phyloP scores from a whole-genome alignment of 139 green algal species.

The Chlorella sp. region DNA sequence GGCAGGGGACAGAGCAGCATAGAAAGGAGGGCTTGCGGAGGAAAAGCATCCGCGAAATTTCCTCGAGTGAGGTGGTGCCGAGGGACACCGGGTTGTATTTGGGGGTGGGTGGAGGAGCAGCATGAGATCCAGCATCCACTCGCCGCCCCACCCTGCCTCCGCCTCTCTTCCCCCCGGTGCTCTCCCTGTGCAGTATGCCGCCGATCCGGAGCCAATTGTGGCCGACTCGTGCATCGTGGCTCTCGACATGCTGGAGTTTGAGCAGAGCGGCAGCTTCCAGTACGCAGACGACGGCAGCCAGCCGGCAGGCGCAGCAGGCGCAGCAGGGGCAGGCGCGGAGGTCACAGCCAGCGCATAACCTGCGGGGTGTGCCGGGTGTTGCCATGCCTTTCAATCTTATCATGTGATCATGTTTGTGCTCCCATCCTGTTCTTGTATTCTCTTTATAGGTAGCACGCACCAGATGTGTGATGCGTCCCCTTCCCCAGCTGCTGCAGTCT shows the following conservation, averaged over 20 bases:
- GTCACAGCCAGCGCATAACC: slow-evolving; percentile 9
- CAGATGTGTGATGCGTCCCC: no score
- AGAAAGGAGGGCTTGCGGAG: no score
- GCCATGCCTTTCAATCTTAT: not conserved
- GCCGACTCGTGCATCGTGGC: slow-evolving; percentile 95
- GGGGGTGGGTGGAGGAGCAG: no score
- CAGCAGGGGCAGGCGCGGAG: not conserved
- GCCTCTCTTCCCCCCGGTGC: not conserved
- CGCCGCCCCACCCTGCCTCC: not conserved
- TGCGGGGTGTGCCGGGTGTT: not conserved
- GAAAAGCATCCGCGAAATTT: no score
- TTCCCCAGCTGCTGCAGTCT: not conserved
- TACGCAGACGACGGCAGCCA: slow-evolving; percentile 68
- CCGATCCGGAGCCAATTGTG: slow-evolving; percentile 91
- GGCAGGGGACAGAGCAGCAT: no score
- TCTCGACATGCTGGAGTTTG: slow-evolving; percentile 93
- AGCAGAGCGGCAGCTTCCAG: slow-evolving; percentile 85
- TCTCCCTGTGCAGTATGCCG: slow-evolving; percentile 53
- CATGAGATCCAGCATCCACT: no score
- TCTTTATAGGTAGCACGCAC: not conserved
- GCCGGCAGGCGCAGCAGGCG: not conserved
- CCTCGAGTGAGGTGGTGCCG: no score
- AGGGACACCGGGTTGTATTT: no score
- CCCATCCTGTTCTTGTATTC: not conserved
- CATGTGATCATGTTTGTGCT: not conserved